A percentile compares a stretch with the other conserved stretches of the same genome.
phyloP scores from a whole-genome alignment of 371 early-diverging fungal genomes.

The Quaeritorhiza haematococci region DNA sequence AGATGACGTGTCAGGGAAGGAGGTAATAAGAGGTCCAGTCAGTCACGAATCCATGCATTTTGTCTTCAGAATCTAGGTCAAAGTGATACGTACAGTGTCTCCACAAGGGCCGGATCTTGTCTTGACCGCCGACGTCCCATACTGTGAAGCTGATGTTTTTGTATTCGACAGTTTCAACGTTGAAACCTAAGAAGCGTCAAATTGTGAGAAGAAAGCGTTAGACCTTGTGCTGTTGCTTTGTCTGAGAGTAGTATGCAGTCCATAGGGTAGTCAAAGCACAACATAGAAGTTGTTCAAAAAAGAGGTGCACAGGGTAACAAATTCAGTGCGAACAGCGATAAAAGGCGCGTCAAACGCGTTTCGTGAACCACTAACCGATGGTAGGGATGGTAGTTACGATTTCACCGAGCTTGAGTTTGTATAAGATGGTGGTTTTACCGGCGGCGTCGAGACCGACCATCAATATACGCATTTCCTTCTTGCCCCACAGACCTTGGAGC shows the following conservation, averaged over 20 bases:
- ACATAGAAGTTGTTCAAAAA: too few species aligned
- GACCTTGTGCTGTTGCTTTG: too few species aligned
- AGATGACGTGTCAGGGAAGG: background rate
- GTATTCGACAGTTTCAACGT: slow-evolving; percentile 95
- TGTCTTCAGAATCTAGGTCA: background rate
- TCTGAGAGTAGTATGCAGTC: too few species aligned
- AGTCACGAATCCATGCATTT: background rate
- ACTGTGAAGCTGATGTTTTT: slow-evolving; percentile 96
- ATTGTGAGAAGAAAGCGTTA: too few species aligned
- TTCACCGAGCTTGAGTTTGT: slow-evolving; percentile 90
- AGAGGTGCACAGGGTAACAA: too few species aligned
- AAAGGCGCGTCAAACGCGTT: too few species aligned
- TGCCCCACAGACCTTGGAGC: slow-evolving; percentile 42
- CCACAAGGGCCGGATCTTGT: slow-evolving; percentile 92
- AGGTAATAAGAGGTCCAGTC: background rate
- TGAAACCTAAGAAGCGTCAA: slow-evolving; percentile 91
- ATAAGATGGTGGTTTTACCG: slow-evolving; percentile 70
- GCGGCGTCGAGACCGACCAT: slow-evolving; percentile 74
- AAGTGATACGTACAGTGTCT: slow-evolving; percentile 57
- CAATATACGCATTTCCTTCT: slow-evolving; percentile 51
- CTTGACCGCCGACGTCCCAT: slow-evolving; percentile 98
- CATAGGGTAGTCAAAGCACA: too few species aligned
- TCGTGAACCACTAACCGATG: slow-evolving; percentile 51
- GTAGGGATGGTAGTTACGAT: slow-evolving; percentile 99
- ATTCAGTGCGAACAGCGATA: too few species aligned